Base-by-base conservation (phyloP, 2,329 filamentous ascomycete species). In the Fonsecaea pedrosoi region DNA sequence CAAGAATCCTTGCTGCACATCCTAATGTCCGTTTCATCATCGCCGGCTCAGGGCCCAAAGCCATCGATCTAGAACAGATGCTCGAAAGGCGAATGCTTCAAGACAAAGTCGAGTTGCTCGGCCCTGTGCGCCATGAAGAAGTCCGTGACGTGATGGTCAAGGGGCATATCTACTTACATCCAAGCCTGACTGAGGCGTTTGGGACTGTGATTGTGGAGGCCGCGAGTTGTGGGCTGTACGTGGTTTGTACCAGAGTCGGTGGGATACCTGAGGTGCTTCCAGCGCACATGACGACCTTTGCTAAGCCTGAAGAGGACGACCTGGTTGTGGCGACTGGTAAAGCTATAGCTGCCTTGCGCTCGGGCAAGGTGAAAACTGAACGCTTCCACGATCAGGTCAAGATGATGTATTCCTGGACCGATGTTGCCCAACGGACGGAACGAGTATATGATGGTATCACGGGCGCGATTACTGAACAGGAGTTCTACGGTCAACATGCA, bases 341-440 rank as follows among this genome's bases (percentile, higher is more conserved):
- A 71, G 95, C 96, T 18, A 98, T 99, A 69, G 90, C 89, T 0
- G 90, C 92, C 35, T 84, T 99, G 64, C 89, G 94, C 54, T 90
- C 90, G 5, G 94, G 94, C 72, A 92, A 90, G 73, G 90, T 99
- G 34, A 89, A 92, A 69, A 96, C 95, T 0, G 94, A 98, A 77
- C 87, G 90, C 50, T 99, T 99, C 76, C 95, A 99, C 77, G 94
- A 97, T 72, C 92, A 98, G 78, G 95, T 99, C 69, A 93, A 94
- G 78, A 92, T 91, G 82, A 98, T 98, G 95, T 99, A 99, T 81
- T 96, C 92, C 1, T 99, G 95, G 95, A 92, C 92, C 34, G 94
- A 99, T 77, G 94, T 99, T 34, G 95, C 95, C 13, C 87, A 91
- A 73, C 90, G 95, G 63, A 98, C 95, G 0, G 95, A 99, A 80